Conservation (phyloP, 1,284 basidiomycete species). For the Pulchroboletus neoregius region DNA sequence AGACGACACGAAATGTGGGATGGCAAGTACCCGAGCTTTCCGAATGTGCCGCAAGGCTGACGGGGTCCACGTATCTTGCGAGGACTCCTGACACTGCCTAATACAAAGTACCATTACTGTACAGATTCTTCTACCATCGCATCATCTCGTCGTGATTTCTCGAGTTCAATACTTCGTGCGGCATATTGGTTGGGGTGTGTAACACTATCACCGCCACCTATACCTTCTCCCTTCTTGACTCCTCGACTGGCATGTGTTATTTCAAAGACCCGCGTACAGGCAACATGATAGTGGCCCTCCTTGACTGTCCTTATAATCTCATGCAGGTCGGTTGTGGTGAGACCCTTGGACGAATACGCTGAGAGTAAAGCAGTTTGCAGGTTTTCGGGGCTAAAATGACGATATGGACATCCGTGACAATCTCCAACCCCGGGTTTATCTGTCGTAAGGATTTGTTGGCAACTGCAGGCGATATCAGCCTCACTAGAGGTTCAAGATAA, state of each 20-base stretch:
- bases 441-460: slow-evolving; percentile 82
- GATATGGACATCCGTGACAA: slow-evolving; percentile 92
- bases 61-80: slow-evolving; percentile 19
- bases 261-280: slow-evolving; percentile 96
- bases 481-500: neutral
- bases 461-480: slow-evolving; percentile 49
- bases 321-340: slow-evolving; percentile 66
- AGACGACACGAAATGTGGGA: slow-evolving; percentile 33
- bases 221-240: slow-evolving; percentile 85
- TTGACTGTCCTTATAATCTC: slow-evolving; percentile 87
- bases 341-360: slow-evolving; percentile 66
- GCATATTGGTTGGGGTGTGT: slow-evolving; percentile 93
- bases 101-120: neutral
- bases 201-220: slow-evolving; percentile 86
- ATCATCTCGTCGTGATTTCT: slow-evolving; percentile 38
- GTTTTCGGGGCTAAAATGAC: slow-evolving; percentile 85
- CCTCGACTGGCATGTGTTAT: slow-evolving; percentile 76
- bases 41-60: slow-evolving; percentile 4
- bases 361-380: slow-evolving; percentile 75
- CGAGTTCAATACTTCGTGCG: slow-evolving; percentile 63
- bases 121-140: slow-evolving; percentile 30
- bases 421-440: slow-evolving; percentile 75
- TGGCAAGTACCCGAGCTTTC: slow-evolving; percentile 2
- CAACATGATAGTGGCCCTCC: slow-evolving; percentile 86
- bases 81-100: slow-evolving; percentile 22